These are phyloP conservation scores for Actinomortierella ambigua DNA, from an alignment of 371 early-diverging fungal species.

Conservation along the genomic window DNA sequence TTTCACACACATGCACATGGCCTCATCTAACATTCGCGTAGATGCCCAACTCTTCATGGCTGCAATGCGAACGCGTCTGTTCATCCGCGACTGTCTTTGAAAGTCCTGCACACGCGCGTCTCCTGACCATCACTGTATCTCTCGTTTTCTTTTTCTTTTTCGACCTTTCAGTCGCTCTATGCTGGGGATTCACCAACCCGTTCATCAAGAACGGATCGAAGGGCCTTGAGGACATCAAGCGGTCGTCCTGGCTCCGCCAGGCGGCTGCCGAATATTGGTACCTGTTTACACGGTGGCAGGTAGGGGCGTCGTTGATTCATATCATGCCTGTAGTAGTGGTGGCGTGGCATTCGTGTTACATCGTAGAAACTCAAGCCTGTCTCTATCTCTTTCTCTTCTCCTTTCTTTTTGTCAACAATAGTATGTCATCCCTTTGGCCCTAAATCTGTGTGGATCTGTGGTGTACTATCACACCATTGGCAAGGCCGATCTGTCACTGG, in stretches of 20 bases:
- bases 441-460: constrained; percentile 90
- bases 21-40: no score
- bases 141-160: background rate
- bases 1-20: no score
- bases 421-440: constrained; percentile 84
- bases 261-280: constrained; percentile 73
- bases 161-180: constrained; percentile 71
- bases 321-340: constrained; percentile 1
- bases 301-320: no score
- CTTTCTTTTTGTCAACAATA: constrained; percentile 22
- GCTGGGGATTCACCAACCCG: constrained; percentile 97
- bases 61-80: no score
- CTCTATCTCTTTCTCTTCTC: background rate
- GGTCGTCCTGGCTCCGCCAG: constrained; percentile 57
- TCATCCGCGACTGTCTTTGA: no score
- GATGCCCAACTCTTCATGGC: no score
- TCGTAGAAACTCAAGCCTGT: no score
- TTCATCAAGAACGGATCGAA: constrained; percentile 87
- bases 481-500: constrained; percentile 87
- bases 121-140: constrained; percentile 8
- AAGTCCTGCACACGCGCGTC: no score
- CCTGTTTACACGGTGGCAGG: constrained; percentile 88
- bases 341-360: background rate
- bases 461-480: constrained; percentile 93
- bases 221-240: constrained; percentile 78